These are phyloP conservation scores for Yamadazyma ubonensis DNA, from an alignment of 805 yeast species.

Conservation along the genomic window DNA sequence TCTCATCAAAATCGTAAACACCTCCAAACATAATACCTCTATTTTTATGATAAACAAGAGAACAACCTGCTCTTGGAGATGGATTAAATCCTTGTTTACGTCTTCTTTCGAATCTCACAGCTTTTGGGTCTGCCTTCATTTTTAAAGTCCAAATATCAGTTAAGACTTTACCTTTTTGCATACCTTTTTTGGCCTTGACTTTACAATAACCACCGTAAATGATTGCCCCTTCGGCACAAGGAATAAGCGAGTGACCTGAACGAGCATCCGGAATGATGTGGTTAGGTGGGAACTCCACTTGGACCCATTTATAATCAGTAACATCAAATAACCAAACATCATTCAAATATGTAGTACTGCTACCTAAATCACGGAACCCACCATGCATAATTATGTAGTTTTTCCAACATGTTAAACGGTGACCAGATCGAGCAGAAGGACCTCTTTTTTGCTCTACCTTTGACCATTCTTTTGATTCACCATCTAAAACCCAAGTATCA, in stretches of 20 bases:
- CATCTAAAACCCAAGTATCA: conserved; percentile 92
- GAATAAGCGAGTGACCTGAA: conserved; percentile 87
- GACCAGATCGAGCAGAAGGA: conserved; percentile 91
- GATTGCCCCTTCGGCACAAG: conserved; percentile 77
- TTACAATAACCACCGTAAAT: conserved; percentile 94
- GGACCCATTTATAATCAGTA: conserved; percentile 86
- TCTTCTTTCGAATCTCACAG: conserved; percentile 83
- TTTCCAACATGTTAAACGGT: conserved; percentile 88
- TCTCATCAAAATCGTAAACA: conserved; percentile 91
- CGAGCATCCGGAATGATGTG: conserved; percentile 86
- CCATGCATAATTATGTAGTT: conserved; percentile 83
- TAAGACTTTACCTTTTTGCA: conserved; percentile 87
- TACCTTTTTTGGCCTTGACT: conserved; percentile 83
- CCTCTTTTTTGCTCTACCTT: conserved; percentile 69
- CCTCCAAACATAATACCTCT: conserved; percentile 95
- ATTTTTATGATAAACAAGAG: conserved; percentile 84
- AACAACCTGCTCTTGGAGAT: conserved; percentile 91
- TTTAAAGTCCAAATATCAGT: conserved; percentile 83
- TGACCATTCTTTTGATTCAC: conserved; percentile 83
- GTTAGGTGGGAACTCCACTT: conserved; percentile 80
- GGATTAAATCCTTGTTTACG: conserved; percentile 89
- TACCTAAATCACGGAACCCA: conserved; percentile 89
- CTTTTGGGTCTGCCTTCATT: conserved; percentile 80
- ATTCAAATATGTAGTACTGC: conserved; percentile 74
- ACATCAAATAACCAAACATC: conserved; percentile 94